Evolutionary conservation across 78 protist genomes (phyloP), one percentile per base, ranked within the genome.

Genomic region (Polysphondylium violaceum): DNA sequence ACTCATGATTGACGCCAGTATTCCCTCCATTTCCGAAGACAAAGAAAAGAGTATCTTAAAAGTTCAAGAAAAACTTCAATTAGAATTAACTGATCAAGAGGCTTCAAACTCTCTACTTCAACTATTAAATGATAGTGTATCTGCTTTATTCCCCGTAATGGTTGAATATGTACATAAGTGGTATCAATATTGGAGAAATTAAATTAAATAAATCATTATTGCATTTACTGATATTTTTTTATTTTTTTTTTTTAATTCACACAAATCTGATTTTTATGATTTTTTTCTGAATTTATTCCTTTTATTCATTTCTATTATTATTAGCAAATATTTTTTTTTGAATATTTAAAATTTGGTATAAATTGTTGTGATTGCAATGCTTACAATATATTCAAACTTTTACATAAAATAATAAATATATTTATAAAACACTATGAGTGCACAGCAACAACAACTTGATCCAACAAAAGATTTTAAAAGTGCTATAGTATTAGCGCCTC

Each of bases 1-100:
- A 8, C 95, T 98, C 38, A 98, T 98, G 99, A 40, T 87, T 5
- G 98, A 98, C 47, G 96, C 99, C 0, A 95, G 78, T 63, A 93
- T 98, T 44, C 97, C 89, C 2, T 97, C 95, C 33, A 83, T 98
- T 27, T 64, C 92, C 16, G 38, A 73, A 14, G 95, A 93, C 29
- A 76, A 76, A 25, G 88, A 89, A 59, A 71, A 74, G 41, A 33
- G 56, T 29, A 60, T 58, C 29, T 55, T 43, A 19, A 64, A 94
- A 67, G 95, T 98, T 16, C 97, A 97, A 53, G 99, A 97, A 41
- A 96, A 96, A 72, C 76, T 98, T 36, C 96, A 96, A 19, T 68
- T 98, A 23, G 99, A 98, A 5, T 47, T 98, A 17, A 71, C 23
- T 8, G 98, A 98, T 40, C 98, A 97, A 74, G 98, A 96, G 43